Percentiles rank a stretch among this genome's conserved stretches.
Evolutionary conservation across 2,329 filamentous ascomycete species (phyloP).

Genomic region (Bipolaris cookei): DNA sequence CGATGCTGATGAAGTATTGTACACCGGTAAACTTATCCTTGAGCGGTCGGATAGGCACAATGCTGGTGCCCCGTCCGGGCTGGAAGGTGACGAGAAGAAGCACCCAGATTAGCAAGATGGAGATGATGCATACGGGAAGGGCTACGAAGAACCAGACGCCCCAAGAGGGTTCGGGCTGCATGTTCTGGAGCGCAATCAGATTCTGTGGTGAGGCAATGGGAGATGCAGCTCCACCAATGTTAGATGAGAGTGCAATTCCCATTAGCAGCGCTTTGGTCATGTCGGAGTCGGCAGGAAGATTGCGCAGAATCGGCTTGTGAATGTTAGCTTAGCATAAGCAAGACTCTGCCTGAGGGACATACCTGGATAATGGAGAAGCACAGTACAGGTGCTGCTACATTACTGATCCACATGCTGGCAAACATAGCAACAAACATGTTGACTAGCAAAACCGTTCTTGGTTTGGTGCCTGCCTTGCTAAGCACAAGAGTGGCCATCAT

Average conservation of each 20-base stretch:
- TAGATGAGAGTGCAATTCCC: slow-evolving; percentile 91
- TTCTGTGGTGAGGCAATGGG: slow-evolving; percentile 98
- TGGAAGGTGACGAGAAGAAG: slow-evolving; percentile 85
- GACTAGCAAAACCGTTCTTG: slow-evolving; percentile 86
- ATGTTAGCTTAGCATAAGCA: slow-evolving; percentile 12
- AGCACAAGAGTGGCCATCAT: slow-evolving; percentile 95
- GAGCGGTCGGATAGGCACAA: slow-evolving; percentile 88
- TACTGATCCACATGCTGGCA: slow-evolving; percentile 98
- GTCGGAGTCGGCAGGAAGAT: slow-evolving; percentile 83
- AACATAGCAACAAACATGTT: slow-evolving; percentile 99
- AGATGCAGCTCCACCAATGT: slow-evolving; percentile 94
- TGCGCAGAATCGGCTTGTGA: slow-evolving; percentile 87
- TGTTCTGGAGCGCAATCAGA: slow-evolving; percentile 94
- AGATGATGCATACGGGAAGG: slow-evolving; percentile 89
- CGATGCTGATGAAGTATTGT: slow-evolving; percentile 89
- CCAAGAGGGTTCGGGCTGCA: slow-evolving; percentile 91
- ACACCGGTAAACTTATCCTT: slow-evolving; percentile 86
- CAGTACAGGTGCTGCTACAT: slow-evolving; percentile 93
- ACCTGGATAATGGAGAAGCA: slow-evolving; percentile 98
- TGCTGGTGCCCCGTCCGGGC: slow-evolving; percentile 82
- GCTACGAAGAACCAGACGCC: slow-evolving; percentile 96
- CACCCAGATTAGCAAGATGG: slow-evolving; percentile 86
- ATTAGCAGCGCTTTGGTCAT: slow-evolving; percentile 96
- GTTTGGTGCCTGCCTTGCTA: slow-evolving; percentile 92
- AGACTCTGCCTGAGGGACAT: slow-evolving; percentile 26